A percentile compares a stretch with the other conserved stretches of the same genome.
These are phyloP conservation scores for Teratosphaeria destructans DNA, from an alignment of 2,329 filamentous ascomycete genomes.

Conservation along the genomic window DNA sequence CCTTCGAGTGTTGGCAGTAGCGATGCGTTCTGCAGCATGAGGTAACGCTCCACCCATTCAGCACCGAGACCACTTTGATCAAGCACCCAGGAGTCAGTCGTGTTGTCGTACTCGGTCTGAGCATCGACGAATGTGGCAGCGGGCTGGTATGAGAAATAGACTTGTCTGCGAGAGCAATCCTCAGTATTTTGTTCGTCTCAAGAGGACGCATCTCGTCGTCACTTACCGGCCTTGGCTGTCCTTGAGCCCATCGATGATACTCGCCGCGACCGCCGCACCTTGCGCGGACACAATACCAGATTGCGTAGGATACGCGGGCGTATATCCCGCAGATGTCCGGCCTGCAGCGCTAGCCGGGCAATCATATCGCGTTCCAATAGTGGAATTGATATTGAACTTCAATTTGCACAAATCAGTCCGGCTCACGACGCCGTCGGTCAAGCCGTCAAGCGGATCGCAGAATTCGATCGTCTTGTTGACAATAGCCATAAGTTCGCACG, in stretches of 20 bases:
- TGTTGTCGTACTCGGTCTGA: conserved; percentile 26
- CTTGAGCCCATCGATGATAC: conserved; percentile 31
- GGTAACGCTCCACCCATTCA: conserved; percentile 34
- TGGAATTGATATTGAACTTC: conserved; percentile 42
- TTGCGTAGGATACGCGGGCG: conserved; percentile 1
- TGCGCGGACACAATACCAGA: conserved; percentile 25
- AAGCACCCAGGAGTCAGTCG: conserved; percentile 24
- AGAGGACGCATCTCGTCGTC: conserved; percentile 15
- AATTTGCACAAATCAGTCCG: conserved; percentile 42
- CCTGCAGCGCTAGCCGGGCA: conserved; percentile 12
- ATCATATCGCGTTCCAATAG: conserved; percentile 35
- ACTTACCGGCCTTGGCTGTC: conserved; percentile 21
- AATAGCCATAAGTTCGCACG: conserved; percentile 41
- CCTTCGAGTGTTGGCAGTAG: conserved; percentile 34
- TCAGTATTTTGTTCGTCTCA: conserved; percentile 32
- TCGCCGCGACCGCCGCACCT: conserved; percentile 25
- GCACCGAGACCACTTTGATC: conserved; percentile 25
- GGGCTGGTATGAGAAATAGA: conserved; percentile 30
- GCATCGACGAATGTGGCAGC: conserved; percentile 26
- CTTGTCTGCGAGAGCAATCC: conserved; percentile 18
- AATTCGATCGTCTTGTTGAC: conserved; percentile 44
- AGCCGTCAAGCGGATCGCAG: conserved; percentile 47
- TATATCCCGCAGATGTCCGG: not conserved
- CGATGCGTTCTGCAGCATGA: conserved; percentile 29
- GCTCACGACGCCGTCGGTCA: conserved; percentile 44